A percentile compares a stretch with the other conserved stretches of the same genome.
These are phyloP conservation scores for Anethum foeniculum DNA, from an alignment of 140 eudicot genomes.

Conservation along the genomic window DNA sequence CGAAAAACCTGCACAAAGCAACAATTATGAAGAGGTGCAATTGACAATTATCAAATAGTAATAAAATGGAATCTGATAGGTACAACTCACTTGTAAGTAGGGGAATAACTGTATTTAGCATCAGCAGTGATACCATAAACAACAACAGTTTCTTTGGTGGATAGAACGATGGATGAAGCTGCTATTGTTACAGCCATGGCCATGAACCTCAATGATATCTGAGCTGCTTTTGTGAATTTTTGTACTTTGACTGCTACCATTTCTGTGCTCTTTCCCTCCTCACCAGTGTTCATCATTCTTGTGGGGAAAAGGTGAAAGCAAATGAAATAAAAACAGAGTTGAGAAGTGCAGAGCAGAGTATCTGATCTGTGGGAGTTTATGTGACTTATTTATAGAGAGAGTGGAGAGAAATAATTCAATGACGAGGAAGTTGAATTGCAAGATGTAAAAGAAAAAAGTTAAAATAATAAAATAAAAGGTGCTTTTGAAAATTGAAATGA, in stretches of 20 bases:
- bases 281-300: not conserved
- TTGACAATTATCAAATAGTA: too few species aligned
- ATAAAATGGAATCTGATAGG: not conserved
- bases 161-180: slow-evolving; percentile 45
- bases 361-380: not conserved
- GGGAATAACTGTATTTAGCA: slow-evolving; percentile 60
- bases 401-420: not conserved
- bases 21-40: too few species aligned
- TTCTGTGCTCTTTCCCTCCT: not conserved
- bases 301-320: not conserved
- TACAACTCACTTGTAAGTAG: slow-evolving; percentile 55
- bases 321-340: not conserved
- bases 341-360: not conserved
- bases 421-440: not conserved
- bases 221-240: slow-evolving; percentile 27
- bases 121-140: slow-evolving; percentile 35
- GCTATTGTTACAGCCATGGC: slow-evolving; percentile 37
- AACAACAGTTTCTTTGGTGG: slow-evolving; percentile 35
- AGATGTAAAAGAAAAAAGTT: not conserved
- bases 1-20: slow-evolving; percentile 43
- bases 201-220: slow-evolving; percentile 39
- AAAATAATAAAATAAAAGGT: not conserved
- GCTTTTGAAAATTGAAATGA: not conserved
- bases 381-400: not conserved
- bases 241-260: slow-evolving; percentile 14